phyloP scores from a whole-genome alignment of 73 alveolate species.

The Symbiodinium natans region DNA sequence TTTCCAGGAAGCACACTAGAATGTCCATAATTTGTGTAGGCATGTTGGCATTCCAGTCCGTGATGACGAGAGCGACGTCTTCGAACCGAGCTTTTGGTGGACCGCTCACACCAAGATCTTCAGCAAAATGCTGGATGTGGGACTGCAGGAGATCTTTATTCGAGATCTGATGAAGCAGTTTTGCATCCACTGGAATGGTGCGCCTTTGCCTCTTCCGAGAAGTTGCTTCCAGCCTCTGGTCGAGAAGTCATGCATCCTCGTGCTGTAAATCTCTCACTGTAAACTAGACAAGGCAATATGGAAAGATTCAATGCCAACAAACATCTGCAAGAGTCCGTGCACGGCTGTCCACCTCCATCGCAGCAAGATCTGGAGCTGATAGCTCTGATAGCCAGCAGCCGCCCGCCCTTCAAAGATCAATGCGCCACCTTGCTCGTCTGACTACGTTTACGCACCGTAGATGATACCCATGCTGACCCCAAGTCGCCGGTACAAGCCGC shows the following conservation, averaged over 20 bases:
- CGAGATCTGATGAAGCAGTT: constrained; percentile 19
- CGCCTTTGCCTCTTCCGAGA: neutral
- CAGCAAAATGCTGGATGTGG: constrained; percentile 2
- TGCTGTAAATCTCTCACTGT: no score
- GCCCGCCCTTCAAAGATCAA: neutral
- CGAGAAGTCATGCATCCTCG: no score
- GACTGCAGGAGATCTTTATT: neutral
- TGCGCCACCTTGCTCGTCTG: neutral
- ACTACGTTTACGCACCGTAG: no score
- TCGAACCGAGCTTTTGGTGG: neutral
- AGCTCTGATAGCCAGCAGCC: neutral
- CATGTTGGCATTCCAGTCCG: constrained; percentile 54
- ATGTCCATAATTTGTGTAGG: neutral
- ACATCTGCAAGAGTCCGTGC: no score
- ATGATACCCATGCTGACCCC: no score
- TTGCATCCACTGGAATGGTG: constrained; percentile 22
- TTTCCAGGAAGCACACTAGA: constrained; percentile 29
- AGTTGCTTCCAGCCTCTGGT: neutral
- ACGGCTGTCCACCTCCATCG: no score
- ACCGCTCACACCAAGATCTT: constrained; percentile 24
- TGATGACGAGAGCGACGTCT: constrained; percentile 8
- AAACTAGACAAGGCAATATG: no score
- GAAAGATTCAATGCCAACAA: no score
- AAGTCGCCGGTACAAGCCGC: no score
- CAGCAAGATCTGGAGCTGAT: no score